Evolutionary conservation across 345 rosid genomes (phyloP), one percentile per base, ranked within the genome.

Genomic region (Lepidium didymum): DNA sequence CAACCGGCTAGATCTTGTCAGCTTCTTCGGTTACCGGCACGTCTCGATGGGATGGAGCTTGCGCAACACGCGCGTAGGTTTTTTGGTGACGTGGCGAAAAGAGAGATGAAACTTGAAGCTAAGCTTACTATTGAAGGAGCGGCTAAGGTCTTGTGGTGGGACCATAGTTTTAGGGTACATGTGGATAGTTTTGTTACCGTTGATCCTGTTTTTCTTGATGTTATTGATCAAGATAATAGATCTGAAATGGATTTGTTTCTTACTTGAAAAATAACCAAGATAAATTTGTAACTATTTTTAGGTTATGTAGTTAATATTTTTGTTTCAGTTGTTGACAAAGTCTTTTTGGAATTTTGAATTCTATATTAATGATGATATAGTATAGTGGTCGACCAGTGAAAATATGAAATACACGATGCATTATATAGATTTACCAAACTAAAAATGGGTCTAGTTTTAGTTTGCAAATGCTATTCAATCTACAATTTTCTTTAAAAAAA

Each of bases 81-180:
- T 60, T 72, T 92, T 6, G 62, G 77, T 10, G 98, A 92, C 79
- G 92, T 89, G 73, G 83, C 78, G 11, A 81, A 66, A 58, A 77
- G 96, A 47, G 95, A 89, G 83, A 89, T 92, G 98, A 75, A 67
- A 76, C 85, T 89, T 3, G 83, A 89, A 16, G 95, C 96, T 4
- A 75, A 64, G 73, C 84, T 92, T 68, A 85, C 77, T n/a, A 74
- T 92, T 3, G 83, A 68, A 29, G 98, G 96, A 7, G 69, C 81
- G 61, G 98, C 98, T 1, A 89, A 78, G 84, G 87, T 87, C 27
- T 6, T 82, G 73, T 87, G 89, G 90, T 89, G 95, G 96, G 85
- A 90, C 45, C 93, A 87, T 52, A 78, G 79, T 82, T 92, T 92
- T 64, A 81, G 75, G 63, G 81, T 90, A 14, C 92, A 85, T 81